Evolutionary conservation across 805 yeast genomes (phyloP).

Genomic region (Blastobotrys peoriensis): DNA sequence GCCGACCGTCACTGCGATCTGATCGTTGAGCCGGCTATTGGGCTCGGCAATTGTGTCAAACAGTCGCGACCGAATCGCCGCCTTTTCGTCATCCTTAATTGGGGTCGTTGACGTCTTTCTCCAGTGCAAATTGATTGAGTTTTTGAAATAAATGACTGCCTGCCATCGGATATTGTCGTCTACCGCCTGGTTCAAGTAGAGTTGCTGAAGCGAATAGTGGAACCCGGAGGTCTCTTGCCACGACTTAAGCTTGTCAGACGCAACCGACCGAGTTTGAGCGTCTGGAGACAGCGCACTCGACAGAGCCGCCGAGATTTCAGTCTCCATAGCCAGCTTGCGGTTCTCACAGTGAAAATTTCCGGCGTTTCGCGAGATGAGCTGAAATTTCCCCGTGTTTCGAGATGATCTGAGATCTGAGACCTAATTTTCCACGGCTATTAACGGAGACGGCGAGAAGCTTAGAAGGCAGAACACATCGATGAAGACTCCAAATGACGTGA

Average conservation of each 20-base stretch:
- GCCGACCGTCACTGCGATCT: slow-evolving; percentile 79
- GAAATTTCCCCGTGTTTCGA: no score
- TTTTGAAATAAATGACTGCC: slow-evolving; percentile 80
- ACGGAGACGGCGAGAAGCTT: no score
- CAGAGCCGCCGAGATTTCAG: slow-evolving; percentile 24
- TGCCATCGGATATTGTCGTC: slow-evolving; percentile 76
- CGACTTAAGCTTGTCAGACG: slow-evolving; percentile 59
- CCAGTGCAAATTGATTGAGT: slow-evolving; percentile 84
- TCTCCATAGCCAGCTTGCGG: no score
- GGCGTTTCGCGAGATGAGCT: no score
- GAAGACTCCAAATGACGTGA: no score
- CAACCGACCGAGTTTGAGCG: slow-evolving; percentile 48
- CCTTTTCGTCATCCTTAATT: slow-evolving; percentile 62
- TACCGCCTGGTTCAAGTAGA: slow-evolving; percentile 53
- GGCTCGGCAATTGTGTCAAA: slow-evolving; percentile 60
- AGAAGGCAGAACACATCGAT: no score
- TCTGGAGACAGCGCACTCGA: slow-evolving; percentile 42
- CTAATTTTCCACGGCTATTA: no score
- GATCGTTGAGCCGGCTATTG: slow-evolving; percentile 68
- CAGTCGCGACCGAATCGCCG: slow-evolving; percentile 49
- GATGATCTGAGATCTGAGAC: no score
- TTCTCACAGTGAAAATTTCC: no score
- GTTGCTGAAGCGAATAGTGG: slow-evolving; percentile 48
- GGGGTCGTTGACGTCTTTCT: slow-evolving; percentile 54
- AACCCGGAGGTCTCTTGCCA: slow-evolving; percentile 67